Evolutionary conservation across 345 rosid species (phyloP).

Genomic region (Noccaea caerulescens): DNA sequence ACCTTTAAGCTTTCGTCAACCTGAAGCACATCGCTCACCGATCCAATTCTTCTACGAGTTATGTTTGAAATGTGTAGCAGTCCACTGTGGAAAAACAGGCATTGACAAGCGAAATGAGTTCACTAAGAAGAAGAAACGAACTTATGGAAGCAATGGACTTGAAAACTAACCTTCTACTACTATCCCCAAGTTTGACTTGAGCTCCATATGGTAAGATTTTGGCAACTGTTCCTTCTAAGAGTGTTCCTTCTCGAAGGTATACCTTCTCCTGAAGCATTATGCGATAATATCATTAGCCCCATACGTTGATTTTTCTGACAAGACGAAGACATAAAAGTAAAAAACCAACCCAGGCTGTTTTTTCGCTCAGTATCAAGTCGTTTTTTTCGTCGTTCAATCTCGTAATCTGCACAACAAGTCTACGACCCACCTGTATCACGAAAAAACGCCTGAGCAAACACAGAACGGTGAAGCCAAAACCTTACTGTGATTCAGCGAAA

Average conservation of each 20-base stretch:
- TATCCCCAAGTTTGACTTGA: conserved; percentile 76
- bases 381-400: conserved; percentile 73
- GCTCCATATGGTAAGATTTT: conserved; percentile 88
- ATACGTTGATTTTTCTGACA: neutral
- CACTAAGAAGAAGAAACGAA: conserved; percentile 1
- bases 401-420: conserved; percentile 56
- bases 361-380: conserved; percentile 81
- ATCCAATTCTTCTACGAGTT: conserved; percentile 53
- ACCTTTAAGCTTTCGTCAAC: conserved; percentile 78
- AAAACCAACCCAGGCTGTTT: conserved; percentile 73
- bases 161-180: conserved; percentile 71
- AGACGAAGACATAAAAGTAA: neutral
- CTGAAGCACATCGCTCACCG: conserved; percentile 67
- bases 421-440: conserved; percentile 64
- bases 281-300: conserved; percentile 19
- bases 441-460: neutral
- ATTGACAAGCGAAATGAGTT: conserved; percentile 4
- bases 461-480: neutral
- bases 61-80: conserved; percentile 89
- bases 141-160: neutral
- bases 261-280: conserved; percentile 63
- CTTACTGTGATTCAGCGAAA: neutral
- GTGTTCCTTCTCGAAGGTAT: conserved; percentile 83
- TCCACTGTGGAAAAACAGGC: conserved; percentile 58
- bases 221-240: conserved; percentile 80